phyloP scores from a whole-genome alignment of 2,329 filamentous ascomycete species.

The Paracamarosporium sp. region DNA sequence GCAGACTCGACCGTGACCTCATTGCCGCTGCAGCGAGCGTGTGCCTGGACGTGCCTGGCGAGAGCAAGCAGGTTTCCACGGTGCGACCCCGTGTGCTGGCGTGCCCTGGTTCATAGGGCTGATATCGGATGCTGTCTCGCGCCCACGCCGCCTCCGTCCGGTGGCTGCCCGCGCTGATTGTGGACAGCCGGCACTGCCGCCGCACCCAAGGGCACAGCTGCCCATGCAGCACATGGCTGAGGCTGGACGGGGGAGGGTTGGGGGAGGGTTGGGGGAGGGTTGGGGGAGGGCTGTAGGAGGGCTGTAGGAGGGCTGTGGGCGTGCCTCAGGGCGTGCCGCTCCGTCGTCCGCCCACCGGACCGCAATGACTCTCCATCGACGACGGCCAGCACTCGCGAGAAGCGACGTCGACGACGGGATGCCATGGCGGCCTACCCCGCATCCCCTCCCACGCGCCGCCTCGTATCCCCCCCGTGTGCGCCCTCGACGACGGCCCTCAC shows the following conservation, averaged over 20 bases:
- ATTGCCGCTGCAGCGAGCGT: neutral
- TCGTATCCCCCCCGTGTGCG: neutral
- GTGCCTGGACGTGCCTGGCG: conserved; percentile 32
- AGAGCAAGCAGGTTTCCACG: conserved; percentile 1
- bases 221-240: neutral
- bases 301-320: conserved; percentile 9
- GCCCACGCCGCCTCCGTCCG: neutral
- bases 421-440: conserved; percentile 12
- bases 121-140: conserved; percentile 10
- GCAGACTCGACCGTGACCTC: conserved; percentile 14
- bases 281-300: too few relatives aligned
- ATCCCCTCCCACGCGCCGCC: conserved; percentile 11
- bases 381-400: neutral
- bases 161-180: neutral
- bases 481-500: conserved; percentile 1
- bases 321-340: conserved; percentile 1
- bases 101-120: conserved; percentile 11
- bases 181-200: conserved; percentile 7
- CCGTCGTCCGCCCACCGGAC: conserved; percentile 15
- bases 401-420: neutral
- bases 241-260: too few relatives aligned
- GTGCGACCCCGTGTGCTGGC: neutral
- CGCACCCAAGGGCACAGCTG: conserved; percentile 6
- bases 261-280: too few relatives aligned
- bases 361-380: too few relatives aligned